Evolutionary conservation across 768 basidiomycete genomes (phyloP), one percentile per base, ranked within the genome.

Genomic region (Leccinum subgranulosum): DNA sequence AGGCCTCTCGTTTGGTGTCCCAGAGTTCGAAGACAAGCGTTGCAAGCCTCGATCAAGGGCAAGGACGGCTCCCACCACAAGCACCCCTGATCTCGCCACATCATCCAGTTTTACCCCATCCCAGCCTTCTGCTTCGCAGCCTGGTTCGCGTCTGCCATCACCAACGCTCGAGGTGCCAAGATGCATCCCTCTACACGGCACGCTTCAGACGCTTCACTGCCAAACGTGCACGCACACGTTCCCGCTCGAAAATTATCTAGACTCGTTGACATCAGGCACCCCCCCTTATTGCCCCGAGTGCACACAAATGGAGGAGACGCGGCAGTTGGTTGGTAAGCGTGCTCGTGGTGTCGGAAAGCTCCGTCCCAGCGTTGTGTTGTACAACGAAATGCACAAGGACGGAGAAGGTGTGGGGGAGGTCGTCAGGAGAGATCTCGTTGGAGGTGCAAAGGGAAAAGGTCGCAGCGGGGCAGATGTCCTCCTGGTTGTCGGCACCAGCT

Each of bases 171-270:
- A 84, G 57, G 81, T 81, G 5, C 92, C 93, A 34, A 82, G 90
- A 59, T 92, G 89, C 64, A 92, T 97, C 31, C 94, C 94, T 14
- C 79, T 97, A 0, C 94, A 97, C 67, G 94, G 94, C 58, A 90
- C 89, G 11, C 80, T 97, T 8, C 82, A 88, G 68, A 77, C 77
- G 3, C 77, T 96, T 61, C 85, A 91, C 65, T 97, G 94, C 68
- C 84, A 88, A 62, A 83, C 84, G 53, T 96, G 94, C 76, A 86
- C 81, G 21, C 82, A 86, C 68, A 82, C 86, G 23, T 84, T 81
- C 57, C 85, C 92, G 1, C 78, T 94, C 21, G 75, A 77, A 45
- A 69, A 83, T 55, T 80, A 90, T 69, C 72, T 92, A 46, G 73
- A 79, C 11, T 77, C 84, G 12, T 80, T 94, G 45, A 72, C 76